Evolutionary conservation across 2,329 filamentous ascomycete species (phyloP).

Genomic region (Pseudofabraea citricarpa): DNA sequence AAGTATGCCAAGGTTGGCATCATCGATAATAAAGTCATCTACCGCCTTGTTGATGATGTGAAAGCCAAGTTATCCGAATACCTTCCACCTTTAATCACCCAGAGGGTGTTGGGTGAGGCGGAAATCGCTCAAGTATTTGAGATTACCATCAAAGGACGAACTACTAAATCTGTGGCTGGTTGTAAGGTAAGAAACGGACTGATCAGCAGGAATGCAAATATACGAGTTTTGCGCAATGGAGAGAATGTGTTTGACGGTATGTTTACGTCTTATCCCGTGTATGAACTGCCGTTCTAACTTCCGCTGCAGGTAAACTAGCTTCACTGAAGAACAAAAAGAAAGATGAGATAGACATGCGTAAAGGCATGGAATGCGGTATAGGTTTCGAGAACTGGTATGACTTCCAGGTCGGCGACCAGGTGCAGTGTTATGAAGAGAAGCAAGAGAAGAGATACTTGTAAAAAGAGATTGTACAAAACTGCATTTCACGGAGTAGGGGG

Average conservation of each 20-base stretch:
- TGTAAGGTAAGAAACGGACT: constrained; percentile 81
- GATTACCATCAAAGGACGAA: constrained; percentile 71
- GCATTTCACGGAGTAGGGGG: background rate
- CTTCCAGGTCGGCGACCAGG: constrained; percentile 74
- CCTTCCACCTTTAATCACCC: constrained; percentile 61
- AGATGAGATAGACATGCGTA: constrained; percentile 82
- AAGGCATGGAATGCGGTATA: constrained; percentile 91
- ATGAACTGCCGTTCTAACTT: constrained; percentile 7
- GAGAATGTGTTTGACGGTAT: constrained; percentile 77
- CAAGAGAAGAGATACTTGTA: constrained; percentile 52
- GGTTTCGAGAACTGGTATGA: constrained; percentile 76
- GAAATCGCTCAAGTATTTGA: constrained; percentile 80
- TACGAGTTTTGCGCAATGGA: constrained; percentile 67
- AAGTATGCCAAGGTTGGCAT: constrained; percentile 69
- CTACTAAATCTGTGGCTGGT: constrained; percentile 74
- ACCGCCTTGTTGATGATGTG: constrained; percentile 71
- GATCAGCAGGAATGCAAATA: constrained; percentile 58
- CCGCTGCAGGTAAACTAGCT: constrained; percentile 62
- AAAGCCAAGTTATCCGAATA: constrained; percentile 63
- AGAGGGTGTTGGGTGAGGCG: constrained; percentile 78
- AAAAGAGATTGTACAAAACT: constrained; percentile 3
- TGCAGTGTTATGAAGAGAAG: constrained; percentile 83
- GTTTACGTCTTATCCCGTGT: constrained; percentile 32
- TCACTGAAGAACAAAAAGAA: constrained; percentile 92
- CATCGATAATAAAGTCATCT: constrained; percentile 83